A percentile compares a stretch with the other conserved stretches of the same genome.
Evolutionary conservation across 768 basidiomycete genomes (phyloP).

Genomic region (Pisolithus sp.): DNA sequence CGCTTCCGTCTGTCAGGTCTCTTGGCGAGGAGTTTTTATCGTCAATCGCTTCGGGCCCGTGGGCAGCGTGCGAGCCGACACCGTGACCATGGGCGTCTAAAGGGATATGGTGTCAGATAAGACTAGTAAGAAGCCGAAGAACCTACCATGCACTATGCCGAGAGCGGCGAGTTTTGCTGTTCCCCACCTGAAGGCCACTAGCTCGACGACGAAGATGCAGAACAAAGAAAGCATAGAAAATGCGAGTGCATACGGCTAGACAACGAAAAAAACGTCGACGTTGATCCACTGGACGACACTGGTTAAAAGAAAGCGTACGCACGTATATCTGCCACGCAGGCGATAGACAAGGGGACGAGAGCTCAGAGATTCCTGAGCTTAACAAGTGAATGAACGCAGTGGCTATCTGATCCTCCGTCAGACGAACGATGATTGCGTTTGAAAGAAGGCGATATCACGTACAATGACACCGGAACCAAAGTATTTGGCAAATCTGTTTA

Average conservation of each 20-base stretch:
- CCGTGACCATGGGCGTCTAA: slow-evolving; percentile 66
- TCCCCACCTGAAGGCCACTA: slow-evolving; percentile 85
- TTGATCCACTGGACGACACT: too few relatives aligned
- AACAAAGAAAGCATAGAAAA: slow-evolving; percentile 80
- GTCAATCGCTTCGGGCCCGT: slow-evolving; percentile 52
- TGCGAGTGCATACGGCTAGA: slow-evolving; percentile 75
- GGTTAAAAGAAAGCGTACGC: slow-evolving; percentile 18
- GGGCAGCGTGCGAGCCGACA: slow-evolving; percentile 53
- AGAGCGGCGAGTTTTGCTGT: slow-evolving; percentile 60
- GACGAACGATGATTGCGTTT: background rate
- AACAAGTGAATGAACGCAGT: slow-evolving; percentile 87
- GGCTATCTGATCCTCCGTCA: slow-evolving; percentile 52
- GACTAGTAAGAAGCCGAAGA: background rate
- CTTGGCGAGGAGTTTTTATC: background rate
- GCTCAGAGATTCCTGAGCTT: slow-evolving; percentile 63
- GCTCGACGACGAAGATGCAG: slow-evolving; percentile 75
- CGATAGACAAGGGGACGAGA: slow-evolving; percentile 64
- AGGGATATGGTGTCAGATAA: background rate
- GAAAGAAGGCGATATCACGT: slow-evolving; percentile 19
- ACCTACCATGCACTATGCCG: slow-evolving; percentile 56
- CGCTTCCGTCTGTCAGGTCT: slow-evolving; percentile 10
- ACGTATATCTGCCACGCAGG: slow-evolving; percentile 73
- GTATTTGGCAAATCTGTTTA: slow-evolving; percentile 71
- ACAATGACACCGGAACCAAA: slow-evolving; percentile 90
- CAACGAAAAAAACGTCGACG: background rate